Base-by-base conservation (phyloP, 768 basidiomycete species). In the Serendipita sp. region DNA sequence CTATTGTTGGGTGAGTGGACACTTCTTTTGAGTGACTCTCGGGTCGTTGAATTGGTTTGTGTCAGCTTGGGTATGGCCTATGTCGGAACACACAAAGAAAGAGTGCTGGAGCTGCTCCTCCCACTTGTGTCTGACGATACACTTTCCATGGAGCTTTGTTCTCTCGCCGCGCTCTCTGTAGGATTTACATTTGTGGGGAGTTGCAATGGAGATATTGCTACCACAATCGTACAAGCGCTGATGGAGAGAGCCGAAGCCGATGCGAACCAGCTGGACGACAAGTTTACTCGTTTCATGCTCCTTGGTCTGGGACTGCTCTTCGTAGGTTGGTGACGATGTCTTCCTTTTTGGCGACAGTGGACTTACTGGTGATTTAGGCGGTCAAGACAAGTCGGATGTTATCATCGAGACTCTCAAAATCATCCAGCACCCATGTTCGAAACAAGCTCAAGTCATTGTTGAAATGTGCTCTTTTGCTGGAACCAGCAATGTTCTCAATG, bases 171-270 rank as follows among this genome's bases (percentile, higher is more conserved):
- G 0, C 77, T 99, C 16, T 84, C 95, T 0, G 80, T 97, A 9
- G 95, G 95, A 1, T 95, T 97, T 73, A 85, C 97, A 61, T 96
- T 91, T 68, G 93, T 95, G 24, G 95, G 95, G 17, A 93, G 92
- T 69, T 90, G 86, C 56, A 88, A 97, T 66, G 93, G 93, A 3
- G 96, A 99, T 66, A 84, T 96, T 16, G 86, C 91, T 5, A 82
- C 83, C 63, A 83, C 86, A 0, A 92, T 99, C 62, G 75, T 97
- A 70, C 92, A 95, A 75, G 86, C 88, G 2, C 71, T 99, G 69
- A 90, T 94, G 88, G 91, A 95, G 71, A 77, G 81, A 62, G 75
- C 82, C 34, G 82, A 80, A 1, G 85, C 85, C 62, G 74, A 74
- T 26, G 67, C 69, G 61, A 81, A 81, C 65, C 81, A 83, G 22